A percentile compares a stretch with the other conserved stretches of the same genome.
Evolutionary conservation across 768 basidiomycete species (phyloP).

Genomic region (Lanmaoa rubissima): DNA sequence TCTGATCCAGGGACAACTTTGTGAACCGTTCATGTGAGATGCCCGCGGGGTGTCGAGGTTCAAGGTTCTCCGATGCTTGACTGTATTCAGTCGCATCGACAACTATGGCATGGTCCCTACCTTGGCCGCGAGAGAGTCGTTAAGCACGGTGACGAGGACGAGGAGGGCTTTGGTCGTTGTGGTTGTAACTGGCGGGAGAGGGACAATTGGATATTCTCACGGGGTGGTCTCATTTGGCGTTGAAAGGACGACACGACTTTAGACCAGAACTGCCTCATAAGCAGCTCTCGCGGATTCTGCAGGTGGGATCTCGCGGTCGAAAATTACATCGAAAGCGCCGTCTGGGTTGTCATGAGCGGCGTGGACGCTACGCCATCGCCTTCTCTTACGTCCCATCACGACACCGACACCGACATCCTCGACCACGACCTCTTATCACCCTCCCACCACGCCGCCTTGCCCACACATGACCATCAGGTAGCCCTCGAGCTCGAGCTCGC

Average conservation of each 20-base stretch:
- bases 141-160: neutral
- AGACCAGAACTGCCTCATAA: conserved; percentile 18
- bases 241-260: conserved; percentile 25
- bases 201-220: conserved; percentile 16
- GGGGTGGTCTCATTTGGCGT: conserved; percentile 15
- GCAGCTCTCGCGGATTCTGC: conserved; percentile 19
- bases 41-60: no score
- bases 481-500: conserved; percentile 30
- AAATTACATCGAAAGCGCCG: conserved; percentile 21
- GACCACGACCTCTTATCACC: conserved; percentile 34
- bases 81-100: no score
- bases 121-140: neutral
- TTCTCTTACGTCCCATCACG: conserved; percentile 30
- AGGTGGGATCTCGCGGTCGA: conserved; percentile 21
- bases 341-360: conserved; percentile 41
- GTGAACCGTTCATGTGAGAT: neutral
- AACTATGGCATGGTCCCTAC: neutral
- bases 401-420: conserved; percentile 33
- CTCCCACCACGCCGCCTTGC: conserved; percentile 28
- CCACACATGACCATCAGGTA: conserved; percentile 33
- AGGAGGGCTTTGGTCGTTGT: neutral
- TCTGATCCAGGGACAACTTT: neutral
- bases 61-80: neutral
- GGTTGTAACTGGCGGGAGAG: conserved; percentile 12
- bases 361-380: conserved; percentile 36